phyloP scores from a whole-genome alignment of 2,329 filamentous ascomycete genomes.

The Fonsecaea pugnacius region DNA sequence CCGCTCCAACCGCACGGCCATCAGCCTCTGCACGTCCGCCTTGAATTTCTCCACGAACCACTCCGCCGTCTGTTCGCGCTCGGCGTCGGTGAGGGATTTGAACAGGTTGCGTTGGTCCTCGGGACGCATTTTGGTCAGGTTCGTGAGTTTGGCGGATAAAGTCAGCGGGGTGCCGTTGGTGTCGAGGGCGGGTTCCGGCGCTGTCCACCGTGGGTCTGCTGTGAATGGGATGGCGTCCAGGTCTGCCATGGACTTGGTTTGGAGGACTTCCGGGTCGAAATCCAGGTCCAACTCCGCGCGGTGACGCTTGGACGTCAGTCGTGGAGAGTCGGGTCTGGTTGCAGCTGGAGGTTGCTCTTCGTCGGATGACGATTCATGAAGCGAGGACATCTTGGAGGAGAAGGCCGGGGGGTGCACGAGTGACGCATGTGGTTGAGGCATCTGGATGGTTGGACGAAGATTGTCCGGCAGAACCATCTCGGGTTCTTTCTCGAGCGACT shows the following conservation, averaged over 20 bases:
- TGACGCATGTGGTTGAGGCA: conserved; percentile 3
- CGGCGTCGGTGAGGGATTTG: conserved; percentile 54
- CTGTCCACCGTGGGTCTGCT: conserved; percentile 43
- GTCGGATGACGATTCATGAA: conserved; percentile 33
- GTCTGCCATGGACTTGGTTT: conserved; percentile 53
- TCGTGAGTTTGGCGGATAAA: conserved; percentile 45
- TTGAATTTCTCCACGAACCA: conserved; percentile 63
- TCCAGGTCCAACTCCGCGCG: conserved; percentile 46
- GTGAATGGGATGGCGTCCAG: conserved; percentile 58
- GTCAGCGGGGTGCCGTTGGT: conserved; percentile 35
- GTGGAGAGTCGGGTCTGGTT: conserved; percentile 2
- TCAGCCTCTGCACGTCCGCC: conserved; percentile 57
- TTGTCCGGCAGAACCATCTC: not conserved
- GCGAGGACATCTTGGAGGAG: conserved; percentile 32
- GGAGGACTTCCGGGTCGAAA: conserved; percentile 53
- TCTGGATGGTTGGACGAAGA: conserved; percentile 2
- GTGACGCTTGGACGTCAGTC: conserved; percentile 28
- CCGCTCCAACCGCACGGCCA: conserved; percentile 58
- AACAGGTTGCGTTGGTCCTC: conserved; percentile 57
- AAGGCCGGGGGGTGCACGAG: conserved; percentile 22
- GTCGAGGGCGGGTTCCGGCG: conserved; percentile 32
- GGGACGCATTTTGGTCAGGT: conserved; percentile 44
- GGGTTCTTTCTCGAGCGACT: not conserved
- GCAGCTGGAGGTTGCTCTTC: conserved; percentile 26
- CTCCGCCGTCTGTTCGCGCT: conserved; percentile 67